Conservation (phyloP, 2,329 filamentous ascomycete genomes). For the Botrytis galanthina region DNA sequence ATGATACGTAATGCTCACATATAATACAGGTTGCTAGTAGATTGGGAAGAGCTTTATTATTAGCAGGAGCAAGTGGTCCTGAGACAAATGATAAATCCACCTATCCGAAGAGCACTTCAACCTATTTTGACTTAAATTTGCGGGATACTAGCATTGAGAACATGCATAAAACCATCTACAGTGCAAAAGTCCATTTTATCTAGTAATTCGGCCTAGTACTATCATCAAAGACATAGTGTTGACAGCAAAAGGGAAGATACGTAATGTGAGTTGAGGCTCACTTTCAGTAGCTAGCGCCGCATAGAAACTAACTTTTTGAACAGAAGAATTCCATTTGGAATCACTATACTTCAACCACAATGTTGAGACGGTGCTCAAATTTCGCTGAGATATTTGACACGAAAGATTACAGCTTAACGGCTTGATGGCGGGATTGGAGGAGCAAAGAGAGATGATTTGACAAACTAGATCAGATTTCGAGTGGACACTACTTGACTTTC, state of each 20-base stretch:
- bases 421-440: not conserved
- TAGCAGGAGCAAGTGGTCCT: not conserved
- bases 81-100: not conserved
- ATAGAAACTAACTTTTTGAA: not conserved
- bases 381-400: not conserved
- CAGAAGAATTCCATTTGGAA: fast-evolving
- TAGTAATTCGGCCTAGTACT: not conserved
- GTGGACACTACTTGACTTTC: not conserved
- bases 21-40: not conserved
- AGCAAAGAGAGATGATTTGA: not conserved
- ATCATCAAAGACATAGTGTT: not conserved
- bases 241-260: not conserved
- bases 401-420: not conserved
- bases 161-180: too few relatives aligned
- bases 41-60: not conserved
- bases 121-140: fast-evolving
- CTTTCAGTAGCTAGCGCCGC: fast-evolving
- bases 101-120: not conserved
- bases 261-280: fast-evolving
- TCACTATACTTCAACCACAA: not conserved
- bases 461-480: fast-evolving
- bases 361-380: not conserved
- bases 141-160: too few relatives aligned
- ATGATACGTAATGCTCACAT: too few relatives aligned
- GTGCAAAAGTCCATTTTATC: not conserved